These are phyloP conservation scores for Calonectria naviculata DNA, from an alignment of 2,329 filamentous ascomycete species.

Conservation along the genomic window DNA sequence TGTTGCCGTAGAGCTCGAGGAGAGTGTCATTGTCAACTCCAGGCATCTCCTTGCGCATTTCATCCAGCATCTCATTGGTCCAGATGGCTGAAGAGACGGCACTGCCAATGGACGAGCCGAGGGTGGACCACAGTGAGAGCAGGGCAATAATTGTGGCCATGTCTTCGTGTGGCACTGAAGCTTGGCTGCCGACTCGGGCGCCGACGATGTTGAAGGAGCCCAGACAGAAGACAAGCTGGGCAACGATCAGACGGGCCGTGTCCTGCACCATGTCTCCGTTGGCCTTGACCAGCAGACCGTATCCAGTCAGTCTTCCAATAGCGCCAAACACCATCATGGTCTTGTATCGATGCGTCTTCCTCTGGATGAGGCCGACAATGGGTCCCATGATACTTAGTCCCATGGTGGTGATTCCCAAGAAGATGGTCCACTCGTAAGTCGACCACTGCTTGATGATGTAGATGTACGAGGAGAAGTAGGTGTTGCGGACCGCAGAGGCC, in stretches of 20 bases:
- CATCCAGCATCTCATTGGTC: neutral
- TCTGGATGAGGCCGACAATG: neutral
- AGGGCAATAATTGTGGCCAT: neutral
- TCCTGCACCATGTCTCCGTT: neutral
- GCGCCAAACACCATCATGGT: neutral
- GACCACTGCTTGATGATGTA: conserved; percentile 55
- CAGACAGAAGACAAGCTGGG: neutral
- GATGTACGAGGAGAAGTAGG: conserved; percentile 51
- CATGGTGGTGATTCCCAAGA: conserved; percentile 38
- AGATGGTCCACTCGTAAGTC: conserved; percentile 54
- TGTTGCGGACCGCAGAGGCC: conserved; percentile 49
- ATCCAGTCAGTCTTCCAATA: neutral
- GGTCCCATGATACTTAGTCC: neutral
- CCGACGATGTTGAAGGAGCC: neutral
- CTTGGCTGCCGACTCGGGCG: neutral
- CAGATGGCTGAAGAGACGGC: neutral
- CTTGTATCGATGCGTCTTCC: neutral
- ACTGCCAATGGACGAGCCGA: neutral
- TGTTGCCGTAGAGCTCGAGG: neutral
- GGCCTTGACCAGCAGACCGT: neutral
- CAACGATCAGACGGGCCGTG: neutral
- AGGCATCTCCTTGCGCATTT: neutral
- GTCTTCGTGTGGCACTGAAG: neutral
- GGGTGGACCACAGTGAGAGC: neutral
- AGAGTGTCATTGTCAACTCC: neutral